Conservation (phyloP, 176 grass and related monocot species). For the Avena insularis region DNA sequence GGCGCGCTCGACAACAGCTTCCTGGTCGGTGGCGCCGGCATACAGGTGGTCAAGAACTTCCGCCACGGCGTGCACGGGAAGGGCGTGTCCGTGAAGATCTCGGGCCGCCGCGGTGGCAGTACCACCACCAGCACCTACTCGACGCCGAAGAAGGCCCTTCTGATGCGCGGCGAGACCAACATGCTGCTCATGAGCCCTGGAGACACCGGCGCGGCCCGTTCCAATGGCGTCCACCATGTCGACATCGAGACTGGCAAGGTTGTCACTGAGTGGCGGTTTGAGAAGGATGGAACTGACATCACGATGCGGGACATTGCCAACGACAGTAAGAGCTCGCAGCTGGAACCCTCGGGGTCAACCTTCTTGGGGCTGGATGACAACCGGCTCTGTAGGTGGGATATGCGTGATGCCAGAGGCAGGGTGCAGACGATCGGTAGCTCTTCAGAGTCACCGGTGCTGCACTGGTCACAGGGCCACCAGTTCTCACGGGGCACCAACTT, state of each 20-base stretch:
- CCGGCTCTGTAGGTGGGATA: slow-evolving; percentile 92
- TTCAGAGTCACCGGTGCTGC: slow-evolving; percentile 66
- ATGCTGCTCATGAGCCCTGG: slow-evolving; percentile 92
- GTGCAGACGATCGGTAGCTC: slow-evolving; percentile 80
- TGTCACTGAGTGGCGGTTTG: slow-evolving; percentile 79
- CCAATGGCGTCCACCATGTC: slow-evolving; percentile 70
- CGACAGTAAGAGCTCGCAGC: slow-evolving; percentile 77
- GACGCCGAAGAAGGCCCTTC: slow-evolving; percentile 69
- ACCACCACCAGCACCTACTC: slow-evolving; percentile 25
- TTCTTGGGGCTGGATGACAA: slow-evolving; percentile 91
- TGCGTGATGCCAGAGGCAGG: slow-evolving; percentile 71
- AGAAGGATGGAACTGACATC: slow-evolving; percentile 86
- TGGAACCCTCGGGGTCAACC: slow-evolving; percentile 80
- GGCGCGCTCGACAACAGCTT: slow-evolving; percentile 95
- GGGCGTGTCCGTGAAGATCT: slow-evolving; percentile 72
- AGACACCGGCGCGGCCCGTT: slow-evolving; percentile 39
- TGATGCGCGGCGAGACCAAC: slow-evolving; percentile 80
- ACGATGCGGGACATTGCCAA: slow-evolving; percentile 85
- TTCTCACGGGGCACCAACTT: slow-evolving; percentile 93
- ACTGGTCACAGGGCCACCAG: slow-evolving; percentile 90
- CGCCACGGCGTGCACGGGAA: slow-evolving; percentile 84
- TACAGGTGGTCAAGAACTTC: slow-evolving; percentile 94
- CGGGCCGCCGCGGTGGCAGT: slow-evolving; percentile 8
- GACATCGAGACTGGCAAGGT: slow-evolving; percentile 91
- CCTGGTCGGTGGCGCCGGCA: slow-evolving; percentile 70